Base-by-base conservation (phyloP, 257 asterid genomes). In the Ilex asprella region DNA sequence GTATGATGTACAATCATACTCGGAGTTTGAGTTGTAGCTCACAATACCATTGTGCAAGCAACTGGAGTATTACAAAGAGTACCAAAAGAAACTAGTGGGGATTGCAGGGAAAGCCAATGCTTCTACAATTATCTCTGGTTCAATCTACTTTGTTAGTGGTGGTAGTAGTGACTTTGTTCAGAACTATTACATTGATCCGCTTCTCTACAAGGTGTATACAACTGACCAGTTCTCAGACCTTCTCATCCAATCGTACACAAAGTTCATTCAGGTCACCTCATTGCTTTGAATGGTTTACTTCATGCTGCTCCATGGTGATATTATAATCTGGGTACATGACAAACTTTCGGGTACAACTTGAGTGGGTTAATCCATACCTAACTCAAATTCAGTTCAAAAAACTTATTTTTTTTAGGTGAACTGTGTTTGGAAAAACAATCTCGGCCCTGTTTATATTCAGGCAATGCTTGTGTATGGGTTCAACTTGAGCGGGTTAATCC, bases 111-210 rank as follows among this genome's bases (percentile, higher is more conserved):
- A 80, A 68, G 46, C 82, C 15, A 91, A 91, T 76, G 86, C 94
- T 61, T 73, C 97, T 43, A 76, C 95, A 16, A 76, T 85, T 59
- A 73, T 84, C 55, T 79, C 83, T 57, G 94, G 87, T 7, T 88
- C 97, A 2, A 73, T 87, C 67, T 83, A 90, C 67, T 78, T 90
- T 47, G 61, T 87, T 12, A 90, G 95, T 66, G 68, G 82, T 30
- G 95, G 97, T 30, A 87, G 92, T 79, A 85, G 97, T 73, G 97
- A 90, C 68, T 90, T 90, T 82, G 82, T 83, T 44, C 97, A 90
- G 69, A 87, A 87, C 63, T 90, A 90, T 72, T 87, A 85, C 53
- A 64, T 83, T 63, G 85, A 83, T 70, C 95, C 95, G 63, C 80
- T 85, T 16, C 75, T 90, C 12, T 83, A 83, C 78, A 52, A 83